Evolutionary conservation across 2,329 filamentous ascomycete genomes (phyloP), one percentile per base, ranked within the genome.

Genomic region (Hortaea werneckii): DNA sequence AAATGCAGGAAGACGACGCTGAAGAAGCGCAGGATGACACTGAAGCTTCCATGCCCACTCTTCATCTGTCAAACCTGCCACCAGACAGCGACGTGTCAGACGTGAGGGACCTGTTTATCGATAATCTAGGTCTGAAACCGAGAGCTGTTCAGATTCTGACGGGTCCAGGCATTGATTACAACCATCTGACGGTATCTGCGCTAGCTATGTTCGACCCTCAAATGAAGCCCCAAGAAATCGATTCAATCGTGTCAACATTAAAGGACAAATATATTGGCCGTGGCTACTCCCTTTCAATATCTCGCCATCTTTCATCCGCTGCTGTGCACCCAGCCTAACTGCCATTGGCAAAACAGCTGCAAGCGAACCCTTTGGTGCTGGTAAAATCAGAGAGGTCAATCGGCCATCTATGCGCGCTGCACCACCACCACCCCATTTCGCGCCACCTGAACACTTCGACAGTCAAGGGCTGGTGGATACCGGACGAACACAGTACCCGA

Each of bases 261-360:
- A 86, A 94, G 60, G 88, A 92, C 53, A 80, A 77, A 54, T 95
- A 95, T 61, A 70, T 95, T 11, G 89, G 89, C 11, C 87, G 80
- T 61, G 89, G 89, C 5, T 87, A 83, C 67, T 83, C 89, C 63
- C 72, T 95, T 2, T 83, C 79, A 5, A 74, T 94, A 39, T 86
- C 89, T 49, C 76, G 87, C 7, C 85, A 94, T 67, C 74, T 95
- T 4, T 94, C 87, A 0, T 94, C 87, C 2, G 80, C 75, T 35
- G 49, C 54, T 7, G 28, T 51, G 8, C 48, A 51, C 38, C 52
- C 52, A 47, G 43, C 29, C 46, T 51, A 40, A 20, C 43, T 7
- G 32, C 27, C 5, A 20, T 27, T 3, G 41, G 44, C 8, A 35
- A 42, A 5, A 48, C 45, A 8, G 28, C 48, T 6, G 54, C 53